These are phyloP conservation scores for Trichoderma oligosporum DNA, from an alignment of 2,329 filamentous ascomycete species.

Conservation along the genomic window DNA sequence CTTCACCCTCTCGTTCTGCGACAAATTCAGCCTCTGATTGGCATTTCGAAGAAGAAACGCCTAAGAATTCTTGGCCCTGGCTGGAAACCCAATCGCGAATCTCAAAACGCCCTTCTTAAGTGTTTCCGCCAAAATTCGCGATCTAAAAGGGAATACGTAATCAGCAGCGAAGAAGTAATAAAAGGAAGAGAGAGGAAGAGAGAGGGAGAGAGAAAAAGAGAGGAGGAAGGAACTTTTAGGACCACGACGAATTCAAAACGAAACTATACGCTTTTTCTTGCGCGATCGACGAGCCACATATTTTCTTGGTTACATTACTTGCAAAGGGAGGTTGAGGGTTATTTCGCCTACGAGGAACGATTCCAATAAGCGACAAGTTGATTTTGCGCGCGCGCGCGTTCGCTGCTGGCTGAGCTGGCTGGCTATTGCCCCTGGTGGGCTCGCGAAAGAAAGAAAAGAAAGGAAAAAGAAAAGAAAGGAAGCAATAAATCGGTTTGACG, in stretches of 20 bases:
- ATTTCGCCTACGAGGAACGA: neutral
- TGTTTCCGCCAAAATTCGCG: slow-evolving; percentile 5
- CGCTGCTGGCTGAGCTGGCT: neutral
- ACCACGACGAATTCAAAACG: neutral
- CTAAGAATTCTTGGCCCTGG: neutral
- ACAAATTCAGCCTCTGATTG: neutral
- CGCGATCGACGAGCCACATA: too few species aligned
- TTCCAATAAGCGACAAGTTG: neutral
- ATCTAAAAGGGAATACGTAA: neutral
- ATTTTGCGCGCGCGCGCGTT: neutral
- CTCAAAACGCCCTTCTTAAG: neutral
- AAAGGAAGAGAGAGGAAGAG: too few species aligned
- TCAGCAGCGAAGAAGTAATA: neutral
- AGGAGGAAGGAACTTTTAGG: neutral
- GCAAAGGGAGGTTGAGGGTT: too few species aligned
- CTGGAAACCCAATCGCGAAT: slow-evolving; percentile 1
- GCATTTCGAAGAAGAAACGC: neutral
- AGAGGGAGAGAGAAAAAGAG: too few species aligned
- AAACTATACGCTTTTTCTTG: neutral
- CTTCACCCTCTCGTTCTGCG: neutral
- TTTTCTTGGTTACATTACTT: too few species aligned
- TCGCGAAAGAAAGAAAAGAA: neutral
- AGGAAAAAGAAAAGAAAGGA: neutral
- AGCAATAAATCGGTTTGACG: neutral
- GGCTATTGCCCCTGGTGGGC: slow-evolving; percentile 13